Base-by-base conservation (phyloP, 2,329 filamentous ascomycete species). In the Chrysosporium keratinophilum region DNA sequence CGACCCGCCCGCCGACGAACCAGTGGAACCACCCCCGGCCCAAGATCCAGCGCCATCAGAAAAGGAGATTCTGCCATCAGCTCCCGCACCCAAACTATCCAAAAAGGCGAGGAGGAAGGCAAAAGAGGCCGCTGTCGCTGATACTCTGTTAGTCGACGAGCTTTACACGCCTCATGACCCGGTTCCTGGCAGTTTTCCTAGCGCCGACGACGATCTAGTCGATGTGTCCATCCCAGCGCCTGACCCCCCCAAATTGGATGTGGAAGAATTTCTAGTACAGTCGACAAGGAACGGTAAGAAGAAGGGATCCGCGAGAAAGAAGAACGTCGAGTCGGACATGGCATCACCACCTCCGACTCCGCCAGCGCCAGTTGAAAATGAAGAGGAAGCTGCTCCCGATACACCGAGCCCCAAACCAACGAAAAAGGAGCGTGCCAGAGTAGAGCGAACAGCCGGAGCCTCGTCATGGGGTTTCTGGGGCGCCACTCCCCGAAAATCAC, bases 391-490 rank as follows among this genome's bases (percentile, higher is more conserved):
- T 9, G 76, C 78, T 45, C 65, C 79, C 14, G 80, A 83, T 49
- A 37, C 45, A 4, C 50, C 54, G 15, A 71, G 76, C 11, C 81
- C 76, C 56, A 80, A 78, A 50, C 66, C 75, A 3, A 76, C 76
- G 2, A 87, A 82, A 70, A 94, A 85, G 66, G 87, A 94, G 58
- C 84, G 88, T 12, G 74, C 85, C 28, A 88, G 84, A 64, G 80
- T 89, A 58, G 86, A 82, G 61, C 85, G 87, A 55, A 83, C 85
- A 37, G 77, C 79, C 55, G 77, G 76, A 35, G 70, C 70, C n/a
- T 75, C 79, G 11, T 82, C 85, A 31, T 93, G 88, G 88, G 84
- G 83, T 35, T 81, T 82, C 66, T 91, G 85, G 85, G 80, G 79
- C 15, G 77, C 81, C 14, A 73, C 78, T 2, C 64, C 69, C 2